phyloP scores from a whole-genome alignment of 805 yeast genomes.

The Saccharomycopsis schoenii region DNA sequence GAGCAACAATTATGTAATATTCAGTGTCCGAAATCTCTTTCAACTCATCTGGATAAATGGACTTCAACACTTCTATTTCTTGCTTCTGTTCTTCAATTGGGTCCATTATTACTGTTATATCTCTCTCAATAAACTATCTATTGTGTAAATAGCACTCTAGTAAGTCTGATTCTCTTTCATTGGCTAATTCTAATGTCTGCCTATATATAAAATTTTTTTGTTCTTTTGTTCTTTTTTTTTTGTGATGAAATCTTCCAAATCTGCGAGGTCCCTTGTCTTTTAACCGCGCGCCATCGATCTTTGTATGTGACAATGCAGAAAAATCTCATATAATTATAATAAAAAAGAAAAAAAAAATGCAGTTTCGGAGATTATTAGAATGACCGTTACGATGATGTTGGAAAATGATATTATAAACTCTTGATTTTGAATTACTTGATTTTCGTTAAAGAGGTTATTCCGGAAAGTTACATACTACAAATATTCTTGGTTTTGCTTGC shows the following conservation, averaged over 20 bases:
- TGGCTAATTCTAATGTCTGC: not conserved
- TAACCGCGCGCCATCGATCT: not conserved
- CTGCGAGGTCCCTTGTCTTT: not conserved
- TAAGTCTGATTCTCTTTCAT: not conserved
- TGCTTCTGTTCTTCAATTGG: conserved; percentile 75
- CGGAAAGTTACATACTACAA: no score
- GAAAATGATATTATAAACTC: no score
- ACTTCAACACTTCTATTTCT: conserved; percentile 81
- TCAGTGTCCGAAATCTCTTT: conserved; percentile 33
- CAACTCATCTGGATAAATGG: conserved; percentile 90
- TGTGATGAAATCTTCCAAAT: not conserved
- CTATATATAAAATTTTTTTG: not conserved
- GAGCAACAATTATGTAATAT: conserved; percentile 46
- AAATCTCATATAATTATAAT: no score
- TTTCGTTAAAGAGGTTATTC: no score
- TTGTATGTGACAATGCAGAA: no score
- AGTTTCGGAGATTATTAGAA: no score
- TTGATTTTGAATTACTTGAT: no score
- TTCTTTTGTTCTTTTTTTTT: not conserved
- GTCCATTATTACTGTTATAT: conserved; percentile 41
- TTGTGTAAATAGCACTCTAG: no score
- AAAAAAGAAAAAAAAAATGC: no score
- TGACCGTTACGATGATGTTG: no score
- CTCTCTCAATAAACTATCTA: no score
- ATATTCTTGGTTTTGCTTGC: not conserved